These are phyloP conservation scores for Lachancea cidri DNA, from an alignment of 805 yeast genomes.

Conservation along the genomic window DNA sequence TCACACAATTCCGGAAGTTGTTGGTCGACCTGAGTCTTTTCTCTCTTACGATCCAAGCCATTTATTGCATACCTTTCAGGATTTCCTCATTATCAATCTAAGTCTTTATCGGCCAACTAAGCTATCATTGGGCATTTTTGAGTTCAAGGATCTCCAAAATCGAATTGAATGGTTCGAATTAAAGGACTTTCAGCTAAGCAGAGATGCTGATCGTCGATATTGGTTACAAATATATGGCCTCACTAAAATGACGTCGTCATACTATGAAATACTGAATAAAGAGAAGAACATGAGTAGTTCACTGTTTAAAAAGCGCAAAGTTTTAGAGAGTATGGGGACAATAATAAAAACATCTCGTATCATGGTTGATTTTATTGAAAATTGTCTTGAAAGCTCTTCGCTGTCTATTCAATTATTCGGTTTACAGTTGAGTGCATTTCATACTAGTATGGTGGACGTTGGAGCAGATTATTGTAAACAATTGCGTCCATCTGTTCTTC, in stretches of 20 bases:
- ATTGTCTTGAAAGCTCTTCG: slow-evolving; percentile 12
- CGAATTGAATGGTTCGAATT: slow-evolving; percentile 16
- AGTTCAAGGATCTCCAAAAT: neutral
- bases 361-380: slow-evolving; percentile 15
- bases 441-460: slow-evolving; percentile 8
- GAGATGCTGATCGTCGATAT: slow-evolving; percentile 3
- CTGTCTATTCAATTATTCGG: slow-evolving; percentile 11
- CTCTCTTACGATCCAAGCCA: slow-evolving; percentile 3
- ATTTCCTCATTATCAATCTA: slow-evolving; percentile 16
- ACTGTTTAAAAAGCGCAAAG: slow-evolving; percentile 22
- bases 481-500: slow-evolving; percentile 12
- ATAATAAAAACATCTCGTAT: slow-evolving; percentile 14
- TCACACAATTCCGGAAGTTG: slow-evolving; percentile 19
- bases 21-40: slow-evolving; percentile 16
- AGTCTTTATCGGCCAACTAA: slow-evolving; percentile 10
- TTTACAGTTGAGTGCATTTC: slow-evolving; percentile 21
- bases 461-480: neutral
- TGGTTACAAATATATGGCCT: slow-evolving; percentile 21
- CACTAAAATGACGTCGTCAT: slow-evolving; percentile 14
- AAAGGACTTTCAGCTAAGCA: slow-evolving; percentile 16
- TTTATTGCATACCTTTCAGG: slow-evolving; percentile 9
- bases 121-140: slow-evolving; percentile 6
- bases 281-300: slow-evolving; percentile 4
- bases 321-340: slow-evolving; percentile 9
- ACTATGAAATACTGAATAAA: slow-evolving; percentile 10